Evolutionary conservation across 2,329 filamentous ascomycete genomes (phyloP).

Genomic region (Pestalotiopsis sp.): DNA sequence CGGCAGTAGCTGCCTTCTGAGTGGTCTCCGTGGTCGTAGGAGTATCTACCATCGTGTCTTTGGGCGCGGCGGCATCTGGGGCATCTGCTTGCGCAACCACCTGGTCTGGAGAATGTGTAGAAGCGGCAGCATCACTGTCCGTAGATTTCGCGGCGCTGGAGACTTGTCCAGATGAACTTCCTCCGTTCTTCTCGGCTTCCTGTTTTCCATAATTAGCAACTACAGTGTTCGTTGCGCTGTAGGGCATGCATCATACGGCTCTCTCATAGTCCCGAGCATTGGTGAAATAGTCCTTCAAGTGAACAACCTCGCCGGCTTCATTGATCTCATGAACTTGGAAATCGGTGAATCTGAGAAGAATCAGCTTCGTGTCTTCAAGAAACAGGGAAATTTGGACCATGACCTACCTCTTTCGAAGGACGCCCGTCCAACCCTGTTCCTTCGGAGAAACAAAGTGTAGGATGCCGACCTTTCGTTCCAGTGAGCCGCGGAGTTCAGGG

Average conservation of each 20-base stretch:
- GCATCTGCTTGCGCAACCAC: not conserved
- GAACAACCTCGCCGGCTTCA: constrained; percentile 72
- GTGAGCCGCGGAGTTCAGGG: constrained; percentile 27
- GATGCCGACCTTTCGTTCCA: constrained; percentile 40
- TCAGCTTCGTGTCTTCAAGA: constrained; percentile 18
- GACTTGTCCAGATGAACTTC: not conserved
- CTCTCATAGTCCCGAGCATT: constrained; percentile 23
- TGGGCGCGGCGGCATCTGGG: not conserved
- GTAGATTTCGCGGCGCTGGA: not conserved
- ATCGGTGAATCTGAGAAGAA: constrained; percentile 70
- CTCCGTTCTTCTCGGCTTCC: constrained; percentile 2
- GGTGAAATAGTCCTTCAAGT: constrained; percentile 56
- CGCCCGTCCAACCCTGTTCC: constrained; percentile 42
- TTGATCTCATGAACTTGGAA: constrained; percentile 90
- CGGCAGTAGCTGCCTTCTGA: not conserved
- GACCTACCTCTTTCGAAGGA: constrained; percentile 44
- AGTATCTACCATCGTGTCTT: not conserved
- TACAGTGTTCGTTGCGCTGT: not conserved
- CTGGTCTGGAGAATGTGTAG: not conserved
- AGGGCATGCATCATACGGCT: not conserved
- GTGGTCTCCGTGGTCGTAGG: not conserved
- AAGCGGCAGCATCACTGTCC: not conserved
- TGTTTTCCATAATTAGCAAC: constrained; percentile 3
- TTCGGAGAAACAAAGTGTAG: constrained; percentile 38
- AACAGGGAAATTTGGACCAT: not conserved